Base-by-base conservation (phyloP, 352 stramenopile species). In the Phytophthora pinifolia region DNA sequence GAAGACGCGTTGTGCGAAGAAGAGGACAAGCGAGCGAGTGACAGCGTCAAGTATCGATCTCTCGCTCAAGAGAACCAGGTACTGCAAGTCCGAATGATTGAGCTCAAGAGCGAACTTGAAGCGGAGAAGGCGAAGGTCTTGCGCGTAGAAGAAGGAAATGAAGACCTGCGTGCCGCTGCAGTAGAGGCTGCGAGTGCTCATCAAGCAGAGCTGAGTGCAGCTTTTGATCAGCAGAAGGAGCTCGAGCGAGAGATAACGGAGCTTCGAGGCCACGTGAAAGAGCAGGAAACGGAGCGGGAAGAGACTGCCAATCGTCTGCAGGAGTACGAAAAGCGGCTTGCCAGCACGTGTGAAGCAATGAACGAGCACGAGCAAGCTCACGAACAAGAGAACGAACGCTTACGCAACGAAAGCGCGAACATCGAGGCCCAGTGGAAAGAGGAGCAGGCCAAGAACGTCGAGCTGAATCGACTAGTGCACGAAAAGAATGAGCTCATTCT, bases 401-500 rank as follows among this genome's bases (percentile, higher is more conserved):
- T 90, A 20, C 72, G 67, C 2, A 59, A 41, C 4, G 72, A 85
- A 13, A 62, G 74, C 6, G 10, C 50, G 0, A 70, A 60, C 0
- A 42, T 79, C 0, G 76, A 86, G 2, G 49, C 56, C 0, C 65
- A 68, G 20, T 78, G 60, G 53, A 74, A 75, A 36, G 80, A 86
- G 54, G 69, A 74, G 12, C 45, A 76, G 7, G 76, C 60, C 9
- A 79, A 83, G 15, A 92, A 67, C 39, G 53, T 46, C 1, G 80
- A 90, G 53, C 46, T 94, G 0, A 62, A 76, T 46, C 61, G 65
- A 15, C 49, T 94, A 1, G 30, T 90, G 6, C 57, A 69, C 15
- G 84, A 92, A 47, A 94, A 94, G 52, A 92, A 92, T 43, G 67
- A 77, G 15, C 51, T 74, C 43, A 86, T 92, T 27, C 61, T 77